phyloP scores from a whole-genome alignment of 1,284 basidiomycete species.

The Sanghuangporus sanghuang region DNA sequence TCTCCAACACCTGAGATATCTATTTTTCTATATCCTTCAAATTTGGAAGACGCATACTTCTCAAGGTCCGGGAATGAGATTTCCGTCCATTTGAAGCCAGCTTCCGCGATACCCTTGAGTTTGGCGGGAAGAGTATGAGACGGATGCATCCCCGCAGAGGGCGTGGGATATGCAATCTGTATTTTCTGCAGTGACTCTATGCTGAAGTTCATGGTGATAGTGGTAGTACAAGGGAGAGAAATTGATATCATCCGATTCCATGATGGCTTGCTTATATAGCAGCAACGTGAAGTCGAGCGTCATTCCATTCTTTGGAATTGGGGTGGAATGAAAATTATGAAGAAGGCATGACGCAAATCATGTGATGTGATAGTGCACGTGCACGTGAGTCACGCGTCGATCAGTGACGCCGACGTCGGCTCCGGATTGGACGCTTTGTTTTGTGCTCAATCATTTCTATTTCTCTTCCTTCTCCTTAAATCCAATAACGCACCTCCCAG shows the following conservation, averaged over 20 bases:
- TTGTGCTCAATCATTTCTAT: too few relatives aligned
- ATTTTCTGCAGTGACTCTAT: conserved; percentile 4
- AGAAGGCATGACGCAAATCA: neutral
- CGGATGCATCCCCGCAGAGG: conserved; percentile 31
- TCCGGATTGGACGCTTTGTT: neutral
- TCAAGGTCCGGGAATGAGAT: conserved; percentile 30
- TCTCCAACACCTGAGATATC: conserved; percentile 25
- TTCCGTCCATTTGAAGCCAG: conserved; percentile 27
- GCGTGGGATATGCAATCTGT: conserved; percentile 25
- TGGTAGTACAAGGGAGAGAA: neutral
- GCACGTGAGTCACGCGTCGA: neutral
- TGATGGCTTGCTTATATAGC: too few relatives aligned
- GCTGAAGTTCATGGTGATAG: neutral
- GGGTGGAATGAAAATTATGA: neutral
- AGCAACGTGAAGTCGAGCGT: neutral
- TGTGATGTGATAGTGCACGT: neutral
- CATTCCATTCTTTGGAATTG: too few relatives aligned
- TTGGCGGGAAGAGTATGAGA: conserved; percentile 28
- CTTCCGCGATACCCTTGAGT: conserved; percentile 27
- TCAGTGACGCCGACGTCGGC: neutral
- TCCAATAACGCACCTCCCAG: neutral
- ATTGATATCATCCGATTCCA: neutral
- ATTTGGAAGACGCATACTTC: conserved; percentile 23
- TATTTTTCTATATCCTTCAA: conserved; percentile 23
- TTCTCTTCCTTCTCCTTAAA: too few relatives aligned